A percentile compares a stretch with the other conserved stretches of the same genome.
Conservation (phyloP, 108 stramenopile genomes). For the Skeletonema menzelii region DNA sequence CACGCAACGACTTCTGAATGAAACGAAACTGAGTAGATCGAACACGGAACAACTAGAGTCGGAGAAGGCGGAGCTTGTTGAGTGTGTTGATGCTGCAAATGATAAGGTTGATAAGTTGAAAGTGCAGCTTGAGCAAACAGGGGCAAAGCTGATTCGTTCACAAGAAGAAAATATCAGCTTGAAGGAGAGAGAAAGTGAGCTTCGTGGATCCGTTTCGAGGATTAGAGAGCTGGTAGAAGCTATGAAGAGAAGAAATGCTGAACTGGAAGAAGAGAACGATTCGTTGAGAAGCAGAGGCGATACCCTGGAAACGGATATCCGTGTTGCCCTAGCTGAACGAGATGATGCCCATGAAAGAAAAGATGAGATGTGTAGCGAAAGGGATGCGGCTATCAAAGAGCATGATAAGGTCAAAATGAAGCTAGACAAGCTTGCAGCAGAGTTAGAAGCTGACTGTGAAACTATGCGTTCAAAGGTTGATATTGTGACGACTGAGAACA, state of each 20-base stretch:
- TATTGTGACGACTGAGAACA: slow-evolving; percentile 20
- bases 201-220: slow-evolving; percentile 10
- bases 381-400: slow-evolving; percentile 12
- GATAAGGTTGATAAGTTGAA: slow-evolving; percentile 11
- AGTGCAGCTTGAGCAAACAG: slow-evolving; percentile 26
- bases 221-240: slow-evolving; percentile 25
- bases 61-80: slow-evolving; percentile 1
- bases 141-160: slow-evolving; percentile 12
- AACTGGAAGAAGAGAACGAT: slow-evolving; percentile 31
- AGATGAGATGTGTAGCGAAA: slow-evolving; percentile 8
- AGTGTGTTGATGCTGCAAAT: slow-evolving; percentile 4
- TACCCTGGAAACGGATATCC: slow-evolving; percentile 8
- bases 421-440: slow-evolving; percentile 32
- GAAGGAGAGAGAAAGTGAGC: slow-evolving; percentile 9
- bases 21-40: neutral
- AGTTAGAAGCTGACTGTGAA: slow-evolving; percentile 38
- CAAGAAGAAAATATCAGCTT: slow-evolving; percentile 17
- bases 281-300: neutral
- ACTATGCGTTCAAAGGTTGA: slow-evolving; percentile 20
- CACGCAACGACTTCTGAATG: neutral
- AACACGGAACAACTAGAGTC: neutral
- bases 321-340: slow-evolving; percentile 10
- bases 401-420: slow-evolving; percentile 13
- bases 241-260: slow-evolving; percentile 24
- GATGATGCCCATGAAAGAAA: slow-evolving; percentile 4